A percentile compares a stretch with the other conserved stretches of the same genome.
phyloP scores from a whole-genome alignment of 2,329 filamentous ascomycete genomes.

The Hortaea werneckii region DNA sequence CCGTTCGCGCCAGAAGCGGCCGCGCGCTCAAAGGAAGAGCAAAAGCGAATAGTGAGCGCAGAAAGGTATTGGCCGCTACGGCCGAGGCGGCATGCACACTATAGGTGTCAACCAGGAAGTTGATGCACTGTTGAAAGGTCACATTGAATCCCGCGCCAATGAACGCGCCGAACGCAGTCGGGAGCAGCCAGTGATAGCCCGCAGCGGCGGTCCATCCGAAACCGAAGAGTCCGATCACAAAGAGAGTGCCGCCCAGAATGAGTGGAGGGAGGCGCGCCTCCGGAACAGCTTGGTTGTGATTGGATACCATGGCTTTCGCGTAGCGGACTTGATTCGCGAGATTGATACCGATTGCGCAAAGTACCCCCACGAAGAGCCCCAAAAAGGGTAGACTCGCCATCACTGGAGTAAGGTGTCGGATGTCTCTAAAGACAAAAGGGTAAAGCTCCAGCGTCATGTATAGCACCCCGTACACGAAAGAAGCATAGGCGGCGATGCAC shows the following conservation, averaged over 20 bases:
- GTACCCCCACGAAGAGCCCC: conserved; percentile 34
- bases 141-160: conserved; percentile 39
- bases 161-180: conserved; percentile 32
- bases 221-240: conserved; percentile 27
- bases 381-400: conserved; percentile 38
- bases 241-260: conserved; percentile 33
- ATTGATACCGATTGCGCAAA: conserved; percentile 32
- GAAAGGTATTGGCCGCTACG: conserved; percentile 40
- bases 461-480: conserved; percentile 38
- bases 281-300: conserved; percentile 24
- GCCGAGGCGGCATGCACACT: conserved; percentile 37
- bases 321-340: conserved; percentile 40
- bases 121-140: conserved; percentile 40
- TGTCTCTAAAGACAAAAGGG: conserved; percentile 36
- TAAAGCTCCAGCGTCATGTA: conserved; percentile 40
- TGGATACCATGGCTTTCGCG: conserved; percentile 27
- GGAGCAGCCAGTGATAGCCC: conserved; percentile 31
- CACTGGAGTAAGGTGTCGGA: conserved; percentile 32
- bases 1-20: conserved; percentile 33
- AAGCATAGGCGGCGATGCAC: conserved; percentile 40
- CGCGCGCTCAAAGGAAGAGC: conserved; percentile 27
- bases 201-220: conserved; percentile 29
- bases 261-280: conserved; percentile 36
- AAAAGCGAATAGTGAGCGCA: conserved; percentile 34
- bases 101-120: conserved; percentile 33